Evolutionary conservation across 2,329 filamentous ascomycete genomes (phyloP), one percentile per base, ranked within the genome.

Genomic region (Didymellaceae sp.): DNA sequence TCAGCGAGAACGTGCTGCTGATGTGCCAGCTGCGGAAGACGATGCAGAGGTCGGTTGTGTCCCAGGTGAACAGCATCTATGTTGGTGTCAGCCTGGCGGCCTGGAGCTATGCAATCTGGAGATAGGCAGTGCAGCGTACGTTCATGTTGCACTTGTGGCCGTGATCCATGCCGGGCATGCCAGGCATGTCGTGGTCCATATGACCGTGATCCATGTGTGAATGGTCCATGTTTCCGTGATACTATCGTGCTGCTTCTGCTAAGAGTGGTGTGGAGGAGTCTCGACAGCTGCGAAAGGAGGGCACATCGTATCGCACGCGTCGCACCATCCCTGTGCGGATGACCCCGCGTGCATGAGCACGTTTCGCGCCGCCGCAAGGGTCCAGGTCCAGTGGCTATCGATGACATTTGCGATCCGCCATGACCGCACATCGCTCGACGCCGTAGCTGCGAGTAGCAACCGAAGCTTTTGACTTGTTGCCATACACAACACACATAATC

Each of bases 11-110:
- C 3, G 86, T 86, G 54, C 87, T 86, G 55, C 82, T 86, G 74
- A 99, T 78, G 76, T 90, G 92, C 94, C 94, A 99, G 75, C 87
- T 85, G 64, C 82, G 83, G 81, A 97, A 99, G 74, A 99, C 85
- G 75, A 99, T 95, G 82, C 94, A 99, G 59, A 99, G 90, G 77
- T 97, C 89, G 48, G 82, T 84, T 2, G 92, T 93, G 73, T 91
- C 86, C 93, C 93, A 99, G 55, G 91, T 97, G 80, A 99, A 99
- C 61, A 97, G 86, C 93, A 97, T 97, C 91, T 96, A 40, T 25
- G 32, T n/a, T 11, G 16, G 33, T 16, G 37, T 54, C 16, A 52
- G 55, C 41, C 30, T 10, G 37, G 16, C 14, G 8, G 30, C 20
- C 13, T 41, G 30, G 8, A 41, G 44, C 35, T 26, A 20, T 22